phyloP scores from a whole-genome alignment of 2,329 filamentous ascomycete genomes.

The Fusarium brachygibbosum region DNA sequence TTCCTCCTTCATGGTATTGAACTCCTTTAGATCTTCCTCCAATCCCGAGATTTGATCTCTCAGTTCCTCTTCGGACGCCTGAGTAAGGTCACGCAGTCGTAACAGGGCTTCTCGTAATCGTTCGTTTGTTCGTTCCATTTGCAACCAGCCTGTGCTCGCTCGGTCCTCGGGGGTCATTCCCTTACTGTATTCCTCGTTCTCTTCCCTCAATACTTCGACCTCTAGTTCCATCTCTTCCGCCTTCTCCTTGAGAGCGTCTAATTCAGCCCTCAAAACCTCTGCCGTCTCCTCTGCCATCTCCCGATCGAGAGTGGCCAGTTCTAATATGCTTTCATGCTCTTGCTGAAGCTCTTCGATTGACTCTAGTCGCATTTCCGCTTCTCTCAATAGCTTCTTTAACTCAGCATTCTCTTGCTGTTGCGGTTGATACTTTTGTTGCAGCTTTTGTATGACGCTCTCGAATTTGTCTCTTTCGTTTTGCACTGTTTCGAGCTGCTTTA shows the following conservation, averaged over 20 bases:
- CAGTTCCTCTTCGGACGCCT: slow-evolving; percentile 85
- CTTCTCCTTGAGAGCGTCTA: slow-evolving; percentile 81
- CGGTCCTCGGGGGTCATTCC: slow-evolving; percentile 92
- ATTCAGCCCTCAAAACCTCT: slow-evolving; percentile 83
- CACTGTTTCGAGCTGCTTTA: slow-evolving; percentile 82
- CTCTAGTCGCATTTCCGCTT: slow-evolving; percentile 77
- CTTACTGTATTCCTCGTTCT: slow-evolving; percentile 85
- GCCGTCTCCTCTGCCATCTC: slow-evolving; percentile 97
- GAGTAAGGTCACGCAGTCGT: slow-evolving; percentile 85
- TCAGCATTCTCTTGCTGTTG: slow-evolving; percentile 84
- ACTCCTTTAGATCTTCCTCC: slow-evolving; percentile 80
- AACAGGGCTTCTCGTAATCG: slow-evolving; percentile 87
- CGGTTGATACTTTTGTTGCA: slow-evolving; percentile 89
- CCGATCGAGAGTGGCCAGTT: slow-evolving; percentile 88
- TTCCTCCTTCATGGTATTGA: slow-evolving; percentile 75
- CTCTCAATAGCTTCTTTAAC: slow-evolving; percentile 81
- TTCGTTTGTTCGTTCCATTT: slow-evolving; percentile 92
- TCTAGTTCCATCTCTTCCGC: slow-evolving; percentile 89
- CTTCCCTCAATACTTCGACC: slow-evolving; percentile 86
- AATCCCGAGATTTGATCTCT: slow-evolving; percentile 79
- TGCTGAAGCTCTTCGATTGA: slow-evolving; percentile 79
- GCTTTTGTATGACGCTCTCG: slow-evolving; percentile 87
- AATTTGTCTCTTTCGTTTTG: slow-evolving; percentile 83
- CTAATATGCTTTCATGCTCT: slow-evolving; percentile 86
- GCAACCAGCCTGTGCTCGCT: slow-evolving; percentile 87